A percentile compares a stretch with the other conserved stretches of the same genome.
These are phyloP conservation scores for Quercus mongolica DNA, from an alignment of 306 rosid genomes.

Conservation along the genomic window DNA sequence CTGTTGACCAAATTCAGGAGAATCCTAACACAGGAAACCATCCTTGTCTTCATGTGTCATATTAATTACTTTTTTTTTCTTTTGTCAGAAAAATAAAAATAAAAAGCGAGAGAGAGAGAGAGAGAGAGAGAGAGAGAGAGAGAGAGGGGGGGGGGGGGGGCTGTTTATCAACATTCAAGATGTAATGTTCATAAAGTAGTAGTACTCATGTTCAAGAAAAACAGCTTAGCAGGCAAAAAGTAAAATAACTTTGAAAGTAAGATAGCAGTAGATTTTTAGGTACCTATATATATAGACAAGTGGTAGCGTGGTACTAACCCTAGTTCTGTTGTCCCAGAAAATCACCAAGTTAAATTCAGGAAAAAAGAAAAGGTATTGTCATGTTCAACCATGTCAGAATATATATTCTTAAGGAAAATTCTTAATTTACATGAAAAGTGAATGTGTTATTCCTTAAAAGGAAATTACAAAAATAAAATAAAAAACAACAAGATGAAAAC, in stretches of 20 bases:
- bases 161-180: slow-evolving; percentile 12
- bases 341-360: neutral
- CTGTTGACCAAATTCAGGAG: slow-evolving; percentile 3
- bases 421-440: neutral
- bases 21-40: slow-evolving; percentile 7
- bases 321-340: slow-evolving; percentile 12
- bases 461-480: neutral
- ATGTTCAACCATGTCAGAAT: neutral
- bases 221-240: slow-evolving; percentile 26
- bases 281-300: neutral
- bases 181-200: slow-evolving; percentile 12
- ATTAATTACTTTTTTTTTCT: neutral
- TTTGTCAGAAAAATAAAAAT: neutral
- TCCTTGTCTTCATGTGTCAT: neutral
- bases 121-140: too few species aligned
- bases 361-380: neutral
- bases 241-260: slow-evolving; percentile 25
- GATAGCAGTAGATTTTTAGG: neutral
- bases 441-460: neutral
- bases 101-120: neutral
- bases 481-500: neutral
- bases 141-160: neutral
- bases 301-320: slow-evolving; percentile 26
- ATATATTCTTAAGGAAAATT: neutral
- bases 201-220: slow-evolving; percentile 26